A percentile compares a stretch with the other conserved stretches of the same genome.
Conservation (phyloP, 2,329 filamentous ascomycete species). For the Plectosphaerella cucumerina region DNA sequence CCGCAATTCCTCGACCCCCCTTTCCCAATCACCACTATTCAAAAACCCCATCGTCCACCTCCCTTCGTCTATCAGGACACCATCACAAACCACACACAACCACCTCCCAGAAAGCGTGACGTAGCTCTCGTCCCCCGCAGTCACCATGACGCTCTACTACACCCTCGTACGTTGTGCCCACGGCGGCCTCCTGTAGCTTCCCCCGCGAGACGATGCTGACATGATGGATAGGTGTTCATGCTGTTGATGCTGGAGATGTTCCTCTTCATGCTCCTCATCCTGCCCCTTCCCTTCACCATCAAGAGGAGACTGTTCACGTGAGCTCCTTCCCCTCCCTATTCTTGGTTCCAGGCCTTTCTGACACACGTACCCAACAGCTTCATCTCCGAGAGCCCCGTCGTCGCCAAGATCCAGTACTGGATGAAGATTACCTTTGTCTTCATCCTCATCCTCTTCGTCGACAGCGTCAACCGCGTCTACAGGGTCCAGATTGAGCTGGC, state of each 20-base stretch:
- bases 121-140: slow-evolving; percentile 7
- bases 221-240: slow-evolving; percentile 64
- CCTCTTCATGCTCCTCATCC: slow-evolving; percentile 72
- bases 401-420: slow-evolving; percentile 95
- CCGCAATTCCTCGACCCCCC: neutral
- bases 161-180: slow-evolving; percentile 39
- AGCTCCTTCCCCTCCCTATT: slow-evolving; percentile 18
- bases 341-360: neutral
- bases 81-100: slow-evolving; percentile 6
- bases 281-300: slow-evolving; percentile 83
- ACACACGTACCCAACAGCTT: slow-evolving; percentile 51
- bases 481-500: slow-evolving; percentile 88
- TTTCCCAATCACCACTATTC: too few relatives aligned
- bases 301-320: slow-evolving; percentile 81
- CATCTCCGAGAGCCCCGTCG: slow-evolving; percentile 79
- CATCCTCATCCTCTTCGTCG: slow-evolving; percentile 95
- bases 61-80: neutral
- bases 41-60: neutral
- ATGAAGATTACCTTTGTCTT: slow-evolving; percentile 99
- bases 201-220: slow-evolving; percentile 2
- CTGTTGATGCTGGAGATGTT: slow-evolving; percentile 80
- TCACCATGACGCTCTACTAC: slow-evolving; percentile 56
- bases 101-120: slow-evolving; percentile 3
- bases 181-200: neutral
- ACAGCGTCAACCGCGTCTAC: slow-evolving; percentile 78